Conservation (phyloP, 202 grass and related monocot genomes). For the Elaeis oleifera region DNA sequence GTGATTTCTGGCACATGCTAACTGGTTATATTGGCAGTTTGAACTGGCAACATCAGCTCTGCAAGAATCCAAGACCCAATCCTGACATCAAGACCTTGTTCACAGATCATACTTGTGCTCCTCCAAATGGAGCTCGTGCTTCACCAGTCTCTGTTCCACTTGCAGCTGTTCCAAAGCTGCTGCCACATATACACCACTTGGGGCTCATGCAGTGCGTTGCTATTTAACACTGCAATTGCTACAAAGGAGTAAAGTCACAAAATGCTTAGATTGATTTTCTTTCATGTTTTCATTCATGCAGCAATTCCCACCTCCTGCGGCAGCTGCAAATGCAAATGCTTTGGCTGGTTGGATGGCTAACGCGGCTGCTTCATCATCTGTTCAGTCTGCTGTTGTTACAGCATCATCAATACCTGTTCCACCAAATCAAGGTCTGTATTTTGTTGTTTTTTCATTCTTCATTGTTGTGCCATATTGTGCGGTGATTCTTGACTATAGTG, state of each 20-base stretch:
- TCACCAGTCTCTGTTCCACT: constrained; percentile 72
- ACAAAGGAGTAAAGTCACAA: no score
- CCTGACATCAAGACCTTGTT: constrained; percentile 99
- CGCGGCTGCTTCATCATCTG: constrained; percentile 61
- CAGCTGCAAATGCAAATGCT: constrained; percentile 49
- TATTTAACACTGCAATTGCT: neutral
- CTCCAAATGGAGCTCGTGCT: constrained; percentile 67
- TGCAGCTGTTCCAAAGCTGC: constrained; percentile 69
- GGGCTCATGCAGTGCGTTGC: constrained; percentile 57
- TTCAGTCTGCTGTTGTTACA: constrained; percentile 72
- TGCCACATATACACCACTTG: constrained; percentile 54
- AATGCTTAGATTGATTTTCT: no score
- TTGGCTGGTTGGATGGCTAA: constrained; percentile 93
- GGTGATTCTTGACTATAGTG: no score
- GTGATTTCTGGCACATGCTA: neutral
- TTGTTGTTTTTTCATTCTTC: no score
- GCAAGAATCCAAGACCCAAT: constrained; percentile 87
- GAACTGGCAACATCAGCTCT: constrained; percentile 99
- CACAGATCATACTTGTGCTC: constrained; percentile 71
- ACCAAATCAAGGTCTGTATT: constrained; percentile 59
- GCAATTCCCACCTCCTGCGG: constrained; percentile 60
- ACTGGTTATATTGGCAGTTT: constrained; percentile 40
- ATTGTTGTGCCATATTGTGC: no score
- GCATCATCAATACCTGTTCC: constrained; percentile 65
- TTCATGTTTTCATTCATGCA: constrained; percentile 24